Conservation (phyloP, 176 grass and related monocot genomes). For the Carex kokanica region DNA sequence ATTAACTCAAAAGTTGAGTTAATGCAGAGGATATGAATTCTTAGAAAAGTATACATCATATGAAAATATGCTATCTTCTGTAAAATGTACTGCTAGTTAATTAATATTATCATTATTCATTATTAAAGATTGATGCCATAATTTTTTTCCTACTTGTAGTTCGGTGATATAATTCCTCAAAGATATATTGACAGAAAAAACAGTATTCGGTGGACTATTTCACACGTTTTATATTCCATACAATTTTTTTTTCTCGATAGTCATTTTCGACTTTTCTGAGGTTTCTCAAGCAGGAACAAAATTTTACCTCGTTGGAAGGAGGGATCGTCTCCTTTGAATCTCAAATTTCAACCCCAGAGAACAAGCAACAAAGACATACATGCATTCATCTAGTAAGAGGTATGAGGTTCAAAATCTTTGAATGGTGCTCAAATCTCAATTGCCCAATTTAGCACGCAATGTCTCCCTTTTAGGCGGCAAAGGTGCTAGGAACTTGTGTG, state of each 20-base stretch:
- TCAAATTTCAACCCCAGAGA: slow-evolving; percentile 5
- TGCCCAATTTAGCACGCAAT: slow-evolving; percentile 5
- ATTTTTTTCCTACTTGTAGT: too few relatives aligned
- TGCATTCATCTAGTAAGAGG: neutral
- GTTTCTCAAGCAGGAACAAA: neutral
- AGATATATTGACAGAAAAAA: too few relatives aligned
- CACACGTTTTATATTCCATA: neutral
- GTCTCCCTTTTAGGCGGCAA: neutral
- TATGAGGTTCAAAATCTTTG: neutral
- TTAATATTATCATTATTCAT: too few relatives aligned
- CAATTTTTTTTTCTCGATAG: neutral
- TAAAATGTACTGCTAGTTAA: too few relatives aligned
- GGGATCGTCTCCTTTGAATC: neutral
- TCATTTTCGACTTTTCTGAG: neutral
- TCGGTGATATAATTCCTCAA: too few relatives aligned
- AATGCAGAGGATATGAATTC: too few relatives aligned
- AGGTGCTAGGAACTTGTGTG: neutral
- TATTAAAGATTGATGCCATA: too few relatives aligned
- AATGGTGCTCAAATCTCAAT: slow-evolving; percentile 11
- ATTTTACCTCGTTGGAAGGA: neutral
- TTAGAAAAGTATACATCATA: too few relatives aligned
- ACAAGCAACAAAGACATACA: neutral
- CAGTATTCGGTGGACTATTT: too few relatives aligned
- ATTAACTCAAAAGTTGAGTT: too few relatives aligned
- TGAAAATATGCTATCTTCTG: too few relatives aligned